These are phyloP conservation scores for Chytridium lagenaria DNA, from an alignment of 371 early-diverging fungal species.

Conservation along the genomic window DNA sequence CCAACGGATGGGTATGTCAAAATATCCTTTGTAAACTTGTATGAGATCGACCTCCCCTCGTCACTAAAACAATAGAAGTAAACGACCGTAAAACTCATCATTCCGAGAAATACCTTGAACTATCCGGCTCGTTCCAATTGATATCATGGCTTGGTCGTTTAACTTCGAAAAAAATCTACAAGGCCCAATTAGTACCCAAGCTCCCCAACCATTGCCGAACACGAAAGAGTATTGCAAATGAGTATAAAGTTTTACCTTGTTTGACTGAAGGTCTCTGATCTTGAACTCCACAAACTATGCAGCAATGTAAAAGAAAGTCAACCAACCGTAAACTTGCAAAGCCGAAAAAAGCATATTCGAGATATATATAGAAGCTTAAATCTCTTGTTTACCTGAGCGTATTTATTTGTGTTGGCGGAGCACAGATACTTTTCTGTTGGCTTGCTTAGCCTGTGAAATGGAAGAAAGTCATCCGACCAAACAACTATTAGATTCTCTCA, in stretches of 20 bases:
- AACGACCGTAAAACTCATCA: neutral
- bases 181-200: too few species aligned
- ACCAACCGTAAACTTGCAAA: neutral
- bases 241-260: slow-evolving; percentile 27
- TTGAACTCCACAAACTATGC: slow-evolving; percentile 46
- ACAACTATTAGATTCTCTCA: too few species aligned
- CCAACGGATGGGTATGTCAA: slow-evolving; percentile 40
- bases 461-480: too few species aligned
- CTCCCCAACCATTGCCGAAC: too few species aligned
- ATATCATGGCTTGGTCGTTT: slow-evolving; percentile 40
- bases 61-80: slow-evolving; percentile 13
- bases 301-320: neutral
- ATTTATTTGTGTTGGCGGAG: slow-evolving; percentile 10
- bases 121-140: slow-evolving; percentile 39
- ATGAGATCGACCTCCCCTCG: slow-evolving; percentile 40
- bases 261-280: slow-evolving; percentile 43
- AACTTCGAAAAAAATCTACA: slow-evolving; percentile 46
- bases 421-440: slow-evolving; percentile 17
- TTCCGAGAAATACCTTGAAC: slow-evolving; percentile 14
- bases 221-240: too few species aligned
- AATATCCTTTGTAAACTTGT: slow-evolving; percentile 46
- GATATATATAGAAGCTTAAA: neutral
- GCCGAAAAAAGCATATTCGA: slow-evolving; percentile 6
- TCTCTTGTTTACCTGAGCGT: neutral
- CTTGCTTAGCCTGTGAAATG: slow-evolving; percentile 5